Base-by-base conservation (phyloP, 1,284 basidiomycete genomes). In the Tausonia pullulans region DNA sequence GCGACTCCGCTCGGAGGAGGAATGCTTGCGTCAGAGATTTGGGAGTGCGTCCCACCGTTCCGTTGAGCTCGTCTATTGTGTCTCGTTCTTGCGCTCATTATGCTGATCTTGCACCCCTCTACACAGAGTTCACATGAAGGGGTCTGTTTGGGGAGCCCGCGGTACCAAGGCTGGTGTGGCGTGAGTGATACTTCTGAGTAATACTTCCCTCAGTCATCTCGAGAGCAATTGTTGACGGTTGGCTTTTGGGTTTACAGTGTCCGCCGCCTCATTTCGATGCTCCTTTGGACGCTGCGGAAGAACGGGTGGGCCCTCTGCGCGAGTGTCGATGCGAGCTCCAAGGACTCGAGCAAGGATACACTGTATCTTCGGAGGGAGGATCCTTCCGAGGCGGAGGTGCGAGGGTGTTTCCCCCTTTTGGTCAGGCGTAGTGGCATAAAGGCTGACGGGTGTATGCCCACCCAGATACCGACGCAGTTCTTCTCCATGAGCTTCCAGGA, bases 381-480 rank as follows among this genome's bases (percentile, higher is more conserved):
- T 3, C 46, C 45, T 8, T n/a, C 59, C 10, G 13, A 16, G 8
- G 44, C 39, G 3, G 58, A 46, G n/a, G 58, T 27, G 27, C 27
- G 27, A 27, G 27, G 27, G 27, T 27, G 27, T 27, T 27, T 27
- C 27, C 27, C 27, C 2, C 27, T 27, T 27, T 27, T 27, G 27
- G 27, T 27, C 27, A 27, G 27, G 27, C 27, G 27, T 27, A 27
- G 27, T 27, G 27, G 27, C 27, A 27, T 27, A 27, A 27, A 27
- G 27, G 52, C 52, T 16, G 52, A 16, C 52, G n/a, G 4, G 27
- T n/a, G 44, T 49, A 4, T 44, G 27, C 10, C 44, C 6, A 46
- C 54, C 44, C 16, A 66, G 58, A 62, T 66, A 2, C 51, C 65
- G 2, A 66, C 65, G 1, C 61, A 60, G 45, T 66, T 66, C 46